phyloP scores from a whole-genome alignment of 352 stramenopile species.

The Phytophthora pluvialis region DNA sequence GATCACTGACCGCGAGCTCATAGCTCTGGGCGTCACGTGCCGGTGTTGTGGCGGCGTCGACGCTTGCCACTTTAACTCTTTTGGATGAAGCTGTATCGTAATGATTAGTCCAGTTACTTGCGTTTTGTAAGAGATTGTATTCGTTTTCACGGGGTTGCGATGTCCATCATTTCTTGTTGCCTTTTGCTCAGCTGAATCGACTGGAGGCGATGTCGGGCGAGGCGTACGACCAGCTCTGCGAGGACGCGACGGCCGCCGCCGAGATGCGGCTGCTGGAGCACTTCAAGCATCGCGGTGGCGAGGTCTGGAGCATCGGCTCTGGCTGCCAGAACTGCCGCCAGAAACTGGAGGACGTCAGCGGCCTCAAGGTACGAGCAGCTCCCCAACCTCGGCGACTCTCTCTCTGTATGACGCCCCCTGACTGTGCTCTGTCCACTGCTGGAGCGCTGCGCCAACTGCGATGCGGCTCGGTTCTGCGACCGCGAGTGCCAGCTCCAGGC shows the following conservation, averaged over 20 bases:
- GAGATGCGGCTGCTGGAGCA: slow-evolving; percentile 76
- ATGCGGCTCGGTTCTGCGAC: slow-evolving; percentile 68
- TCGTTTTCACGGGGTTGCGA: background rate
- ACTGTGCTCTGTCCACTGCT: background rate
- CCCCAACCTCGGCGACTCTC: no score
- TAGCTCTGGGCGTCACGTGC: no score
- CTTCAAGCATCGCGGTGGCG: slow-evolving; percentile 75
- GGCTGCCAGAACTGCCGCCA: slow-evolving; percentile 67
- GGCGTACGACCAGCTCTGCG: slow-evolving; percentile 74
- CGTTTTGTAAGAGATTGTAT: slow-evolving; percentile 9
- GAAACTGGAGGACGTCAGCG: slow-evolving; percentile 47
- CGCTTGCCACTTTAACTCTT: no score
- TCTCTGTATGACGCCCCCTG: background rate
- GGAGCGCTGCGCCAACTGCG: slow-evolving; percentile 66
- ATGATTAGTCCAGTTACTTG: slow-evolving; percentile 36
- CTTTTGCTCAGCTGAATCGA: slow-evolving; percentile 8
- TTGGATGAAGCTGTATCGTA: slow-evolving; percentile 23
- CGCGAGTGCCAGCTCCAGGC: slow-evolving; percentile 65
- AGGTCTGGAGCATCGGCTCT: slow-evolving; percentile 72
- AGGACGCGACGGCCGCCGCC: slow-evolving; percentile 61
- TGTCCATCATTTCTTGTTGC: slow-evolving; percentile 1
- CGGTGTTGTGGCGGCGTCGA: no score
- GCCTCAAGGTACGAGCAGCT: slow-evolving; percentile 46
- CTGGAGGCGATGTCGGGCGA: slow-evolving; percentile 30
- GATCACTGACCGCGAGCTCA: no score